Conservation (phyloP, 2,329 filamentous ascomycete genomes). For the Trichoderma atrobrunneum region DNA sequence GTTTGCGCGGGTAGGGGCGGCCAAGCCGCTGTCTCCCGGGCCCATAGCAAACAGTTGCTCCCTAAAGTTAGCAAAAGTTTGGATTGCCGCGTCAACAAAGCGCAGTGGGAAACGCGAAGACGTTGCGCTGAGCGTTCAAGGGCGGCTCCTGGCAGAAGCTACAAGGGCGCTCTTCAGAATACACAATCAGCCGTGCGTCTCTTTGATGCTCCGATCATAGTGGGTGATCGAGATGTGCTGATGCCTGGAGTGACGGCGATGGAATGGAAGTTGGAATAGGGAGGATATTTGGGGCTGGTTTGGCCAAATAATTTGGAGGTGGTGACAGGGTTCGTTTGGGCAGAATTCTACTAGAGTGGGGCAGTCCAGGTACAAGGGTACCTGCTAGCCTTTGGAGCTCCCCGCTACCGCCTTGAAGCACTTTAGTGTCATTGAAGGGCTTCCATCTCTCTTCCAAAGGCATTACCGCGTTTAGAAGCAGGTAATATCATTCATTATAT, state of each 20-base stretch:
- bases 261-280: background rate
- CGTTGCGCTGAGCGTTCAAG: background rate
- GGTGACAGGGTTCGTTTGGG: slow-evolving; percentile 7
- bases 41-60: slow-evolving; percentile 26
- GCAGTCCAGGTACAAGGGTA: background rate
- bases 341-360: background rate
- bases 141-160: background rate
- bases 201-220: background rate
- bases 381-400: background rate
- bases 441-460: background rate
- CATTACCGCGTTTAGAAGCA: background rate
- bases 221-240: slow-evolving; percentile 7
- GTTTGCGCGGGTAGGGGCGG: slow-evolving; percentile 20
- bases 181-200: background rate
- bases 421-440: background rate
- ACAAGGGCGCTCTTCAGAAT: background rate
- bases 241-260: background rate
- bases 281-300: background rate
- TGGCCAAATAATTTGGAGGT: background rate
- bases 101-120: background rate
- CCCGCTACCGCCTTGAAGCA: background rate
- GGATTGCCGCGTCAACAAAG: background rate
- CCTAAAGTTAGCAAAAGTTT: background rate
- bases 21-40: slow-evolving; percentile 24
- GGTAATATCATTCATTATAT: background rate